A percentile compares a stretch with the other conserved stretches of the same genome.
Conservation (phyloP, 2,329 filamentous ascomycete species). For the Chrysosporium keratinophilum region DNA sequence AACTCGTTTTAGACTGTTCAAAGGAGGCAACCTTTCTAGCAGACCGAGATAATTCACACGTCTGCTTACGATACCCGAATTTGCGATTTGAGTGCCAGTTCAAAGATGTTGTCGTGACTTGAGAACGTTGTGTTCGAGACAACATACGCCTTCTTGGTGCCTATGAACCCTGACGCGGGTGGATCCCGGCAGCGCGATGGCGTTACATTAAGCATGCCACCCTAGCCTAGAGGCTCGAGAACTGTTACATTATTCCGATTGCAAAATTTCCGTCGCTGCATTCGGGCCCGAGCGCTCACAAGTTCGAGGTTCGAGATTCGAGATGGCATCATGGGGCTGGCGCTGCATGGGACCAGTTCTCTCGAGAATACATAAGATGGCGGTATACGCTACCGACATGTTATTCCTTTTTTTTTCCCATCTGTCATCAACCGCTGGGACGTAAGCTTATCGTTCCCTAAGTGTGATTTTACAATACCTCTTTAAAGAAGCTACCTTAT, state of each 20-base stretch:
- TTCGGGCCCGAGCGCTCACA: no score
- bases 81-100: no score
- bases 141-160: no score
- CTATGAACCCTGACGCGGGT: neutral
- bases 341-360: neutral
- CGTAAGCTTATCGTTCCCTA: neutral
- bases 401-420: neutral
- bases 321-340: neutral
- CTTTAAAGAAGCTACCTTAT: neutral
- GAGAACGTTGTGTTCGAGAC: no score
- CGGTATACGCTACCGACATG: neutral
- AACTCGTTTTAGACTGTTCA: no score
- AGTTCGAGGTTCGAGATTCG: neutral
- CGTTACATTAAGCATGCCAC: constrained; percentile 1
- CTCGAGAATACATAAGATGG: neutral
- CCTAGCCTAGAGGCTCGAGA: neutral
- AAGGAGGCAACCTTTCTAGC: no score
- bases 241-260: neutral
- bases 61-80: no score
- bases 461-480: neutral
- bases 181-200: neutral
- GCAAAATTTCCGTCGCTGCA: neutral
- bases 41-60: no score
- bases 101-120: no score
- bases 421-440: neutral